Evolutionary conservation across 2,329 filamentous ascomycete genomes (phyloP).

Genomic region (Rhynchosporium secalis): DNA sequence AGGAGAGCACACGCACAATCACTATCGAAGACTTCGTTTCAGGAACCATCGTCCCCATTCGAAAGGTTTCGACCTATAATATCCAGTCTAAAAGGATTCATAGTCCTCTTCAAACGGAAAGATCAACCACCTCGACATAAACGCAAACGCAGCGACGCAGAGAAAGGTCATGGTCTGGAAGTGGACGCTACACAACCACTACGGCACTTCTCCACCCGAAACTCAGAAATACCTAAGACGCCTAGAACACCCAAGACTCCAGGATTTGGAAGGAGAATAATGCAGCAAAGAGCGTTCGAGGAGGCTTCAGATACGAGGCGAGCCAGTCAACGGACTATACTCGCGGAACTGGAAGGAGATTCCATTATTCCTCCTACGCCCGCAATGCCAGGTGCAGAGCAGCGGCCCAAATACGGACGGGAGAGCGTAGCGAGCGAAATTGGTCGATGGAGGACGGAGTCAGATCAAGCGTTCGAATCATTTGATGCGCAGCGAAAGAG

Average conservation of each 20-base stretch:
- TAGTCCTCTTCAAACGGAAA: background rate
- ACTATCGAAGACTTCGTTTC: background rate
- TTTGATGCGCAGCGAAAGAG: slow-evolving; percentile 6
- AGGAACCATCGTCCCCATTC: slow-evolving; percentile 1
- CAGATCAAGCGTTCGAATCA: slow-evolving; percentile 3
- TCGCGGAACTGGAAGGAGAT: slow-evolving; percentile 26
- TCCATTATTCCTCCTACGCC: background rate
- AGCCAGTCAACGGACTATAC: slow-evolving; percentile 15
- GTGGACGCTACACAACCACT: slow-evolving; percentile 1
- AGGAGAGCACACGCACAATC: background rate
- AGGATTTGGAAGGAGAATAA: background rate
- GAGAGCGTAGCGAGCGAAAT: slow-evolving; percentile 8
- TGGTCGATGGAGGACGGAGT: background rate
- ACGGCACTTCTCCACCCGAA: background rate
- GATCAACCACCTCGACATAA: background rate
- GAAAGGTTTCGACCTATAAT: background rate
- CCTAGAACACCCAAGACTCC: background rate
- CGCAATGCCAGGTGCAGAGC: background rate
- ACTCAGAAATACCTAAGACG: background rate
- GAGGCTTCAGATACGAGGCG: slow-evolving; percentile 3
- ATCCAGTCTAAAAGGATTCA: background rate
- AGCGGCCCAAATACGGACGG: background rate
- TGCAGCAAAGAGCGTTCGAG: background rate
- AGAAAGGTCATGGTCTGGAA: slow-evolving; percentile 4
- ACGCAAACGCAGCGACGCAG: slow-evolving; percentile 12